phyloP scores from a whole-genome alignment of 371 early-diverging fungal species.

The Dinochytrium kinnereticum region DNA sequence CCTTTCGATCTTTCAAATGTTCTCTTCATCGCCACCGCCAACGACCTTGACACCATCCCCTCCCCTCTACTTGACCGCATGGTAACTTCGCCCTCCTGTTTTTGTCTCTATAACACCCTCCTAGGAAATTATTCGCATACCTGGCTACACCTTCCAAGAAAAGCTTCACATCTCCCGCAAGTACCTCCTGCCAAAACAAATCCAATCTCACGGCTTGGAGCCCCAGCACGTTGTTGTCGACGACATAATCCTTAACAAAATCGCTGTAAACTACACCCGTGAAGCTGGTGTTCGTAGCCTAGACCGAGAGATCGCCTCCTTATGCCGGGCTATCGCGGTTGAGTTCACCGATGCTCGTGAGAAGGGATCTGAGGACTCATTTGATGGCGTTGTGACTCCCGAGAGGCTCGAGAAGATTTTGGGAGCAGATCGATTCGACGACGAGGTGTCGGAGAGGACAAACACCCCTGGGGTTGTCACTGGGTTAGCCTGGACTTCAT shows the following conservation, averaged over 20 bases:
- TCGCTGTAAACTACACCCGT: constrained; percentile 79
- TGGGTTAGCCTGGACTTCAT: constrained; percentile 81
- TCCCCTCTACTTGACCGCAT: constrained; percentile 85
- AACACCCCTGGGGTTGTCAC: constrained; percentile 76
- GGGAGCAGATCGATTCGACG: constrained; percentile 64
- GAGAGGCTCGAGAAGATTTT: constrained; percentile 63
- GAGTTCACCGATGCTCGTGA: constrained; percentile 55
- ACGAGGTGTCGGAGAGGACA: constrained; percentile 67
- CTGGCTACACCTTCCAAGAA: constrained; percentile 86
- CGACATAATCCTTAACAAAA: constrained; percentile 63
- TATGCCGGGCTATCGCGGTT: constrained; percentile 77
- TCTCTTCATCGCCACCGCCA: constrained; percentile 88
- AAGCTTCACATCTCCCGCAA: constrained; percentile 62
- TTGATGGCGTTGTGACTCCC: constrained; percentile 36
- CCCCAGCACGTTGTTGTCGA: constrained; percentile 56
- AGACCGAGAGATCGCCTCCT: constrained; percentile 76
- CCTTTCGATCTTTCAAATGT: constrained; percentile 86
- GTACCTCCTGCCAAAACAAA: constrained; percentile 72
- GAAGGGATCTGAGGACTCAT: constrained; percentile 18
- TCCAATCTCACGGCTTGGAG: constrained; percentile 65
- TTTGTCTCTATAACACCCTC: background rate
- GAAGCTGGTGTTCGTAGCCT: constrained; percentile 86
- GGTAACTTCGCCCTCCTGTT: constrained; percentile 39
- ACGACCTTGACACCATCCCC: constrained; percentile 77
- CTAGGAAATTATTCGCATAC: constrained; percentile 74